Evolutionary conservation across 495 filamentous ascomycete genomes (phyloP), one percentile per base, ranked within the genome.

Genomic region (Podospora didyma): DNA sequence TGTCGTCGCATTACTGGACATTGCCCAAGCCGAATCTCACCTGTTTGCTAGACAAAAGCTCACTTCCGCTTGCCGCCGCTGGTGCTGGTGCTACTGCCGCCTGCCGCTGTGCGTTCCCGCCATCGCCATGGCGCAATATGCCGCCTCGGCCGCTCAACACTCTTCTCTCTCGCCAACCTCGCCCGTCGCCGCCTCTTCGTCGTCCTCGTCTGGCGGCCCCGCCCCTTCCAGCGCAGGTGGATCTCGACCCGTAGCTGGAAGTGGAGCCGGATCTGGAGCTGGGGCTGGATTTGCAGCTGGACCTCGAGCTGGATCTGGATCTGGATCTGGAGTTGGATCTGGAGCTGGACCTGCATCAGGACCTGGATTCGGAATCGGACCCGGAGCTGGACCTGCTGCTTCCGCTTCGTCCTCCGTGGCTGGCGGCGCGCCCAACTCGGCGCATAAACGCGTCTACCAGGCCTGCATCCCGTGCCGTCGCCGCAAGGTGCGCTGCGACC

Each of bases 401-500:
- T 57, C 63, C n/a, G 45, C 65, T 12, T 35, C 62, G 5, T 56
- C 62, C 22, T 49, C 46, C 46, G 12, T n/a, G 46, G 24, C 46
- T 24, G 24, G 46, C 19, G 24, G 46, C 14, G 23, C n/a, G 3
- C 28, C 53, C 35, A 53, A 49, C 16, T 19, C 67, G 52, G 83
- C 84, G 63, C 86, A 89, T 71, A 86, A 87, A 61, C 83, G 86
- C 54, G 86, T 87, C 51, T 92, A 92, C 64, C 88, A 92, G 73
- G 88, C 88, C 41, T 96, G 92, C 73, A 94, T 96, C 65, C 92
- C 92, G 9, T 96, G 92, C 69, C 85, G 92, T 20, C 86, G 87
- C 49, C 83, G 92, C 63, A 97, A 96, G 73, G 92, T 96, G 35
- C 90, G 92, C 57, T 97, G 92, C 73, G 92, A 97, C 69, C 78